phyloP scores from a whole-genome alignment of 805 yeast genomes.

The Saturnispora besseyi region DNA sequence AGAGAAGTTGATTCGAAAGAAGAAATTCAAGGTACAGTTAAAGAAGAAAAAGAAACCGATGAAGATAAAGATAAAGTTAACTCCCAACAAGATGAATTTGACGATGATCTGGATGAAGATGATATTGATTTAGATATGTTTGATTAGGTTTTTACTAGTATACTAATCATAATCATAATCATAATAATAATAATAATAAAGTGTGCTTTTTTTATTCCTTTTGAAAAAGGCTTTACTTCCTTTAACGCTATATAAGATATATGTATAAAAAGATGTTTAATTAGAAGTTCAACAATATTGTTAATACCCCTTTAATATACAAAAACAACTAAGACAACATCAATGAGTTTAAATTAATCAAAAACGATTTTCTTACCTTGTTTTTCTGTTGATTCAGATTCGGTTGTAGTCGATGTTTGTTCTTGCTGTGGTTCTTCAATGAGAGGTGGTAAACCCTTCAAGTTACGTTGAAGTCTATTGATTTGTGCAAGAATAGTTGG shows the following conservation, averaged over 20 bases:
- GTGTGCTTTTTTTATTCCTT: not conserved
- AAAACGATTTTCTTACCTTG: slow-evolving; percentile 7
- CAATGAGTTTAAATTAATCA: not conserved
- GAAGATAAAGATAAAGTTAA: slow-evolving; percentile 1
- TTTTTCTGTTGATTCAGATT: not conserved
- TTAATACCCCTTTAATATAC: not conserved
- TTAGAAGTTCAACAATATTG: not conserved
- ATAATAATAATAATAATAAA: not conserved
- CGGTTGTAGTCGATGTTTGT: not conserved
- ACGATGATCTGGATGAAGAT: slow-evolving; percentile 7
- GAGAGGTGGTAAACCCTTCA: slow-evolving; percentile 31
- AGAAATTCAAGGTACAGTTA: not conserved
- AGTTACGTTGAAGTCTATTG: slow-evolving; percentile 30
- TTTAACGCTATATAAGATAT: not conserved
- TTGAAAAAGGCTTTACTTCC: not conserved
- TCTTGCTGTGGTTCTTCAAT: slow-evolving; percentile 17
- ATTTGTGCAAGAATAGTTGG: slow-evolving; percentile 26
- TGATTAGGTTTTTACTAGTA: not conserved
- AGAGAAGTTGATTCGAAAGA: not conserved
- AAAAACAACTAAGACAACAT: not conserved
- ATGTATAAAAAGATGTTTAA: not conserved
- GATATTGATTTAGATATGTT: slow-evolving; percentile 8
- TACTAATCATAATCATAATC: too few relatives aligned
- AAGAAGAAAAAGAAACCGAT: slow-evolving; percentile 8
- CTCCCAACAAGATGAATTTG: not conserved